phyloP scores from a whole-genome alignment of 495 filamentous ascomycete species.

The Aspergillus olivimuriae region DNA sequence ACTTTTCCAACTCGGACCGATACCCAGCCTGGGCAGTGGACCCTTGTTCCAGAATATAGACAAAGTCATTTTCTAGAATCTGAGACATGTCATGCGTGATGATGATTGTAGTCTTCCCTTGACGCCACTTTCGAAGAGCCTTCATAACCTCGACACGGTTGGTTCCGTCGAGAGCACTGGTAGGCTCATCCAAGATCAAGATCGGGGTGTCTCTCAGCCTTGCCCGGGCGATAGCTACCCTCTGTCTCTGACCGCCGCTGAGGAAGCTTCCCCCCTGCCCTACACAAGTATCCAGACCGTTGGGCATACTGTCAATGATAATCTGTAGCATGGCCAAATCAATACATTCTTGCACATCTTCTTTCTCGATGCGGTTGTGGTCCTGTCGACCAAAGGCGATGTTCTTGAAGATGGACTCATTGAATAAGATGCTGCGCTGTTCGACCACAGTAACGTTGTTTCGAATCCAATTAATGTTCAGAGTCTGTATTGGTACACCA shows the following conservation, averaged over 20 bases:
- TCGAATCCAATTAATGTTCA: slow-evolving; percentile 70
- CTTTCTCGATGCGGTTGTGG: slow-evolving; percentile 37
- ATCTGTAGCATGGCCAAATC: slow-evolving; percentile 63
- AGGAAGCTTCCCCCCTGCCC: slow-evolving; percentile 64
- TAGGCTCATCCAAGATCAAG: slow-evolving; percentile 80
- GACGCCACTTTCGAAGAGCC: slow-evolving; percentile 61
- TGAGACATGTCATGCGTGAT: slow-evolving; percentile 88
- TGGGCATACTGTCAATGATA: slow-evolving; percentile 64
- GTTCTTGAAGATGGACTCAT: slow-evolving; percentile 73
- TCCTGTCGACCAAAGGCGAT: slow-evolving; percentile 65
- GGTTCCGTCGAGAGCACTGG: slow-evolving; percentile 69
- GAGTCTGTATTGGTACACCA: slow-evolving; percentile 49
- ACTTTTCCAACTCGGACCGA: slow-evolving; percentile 36
- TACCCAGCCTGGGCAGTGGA: slow-evolving; percentile 63
- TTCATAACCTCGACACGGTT: slow-evolving; percentile 67
- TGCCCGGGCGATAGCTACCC: slow-evolving; percentile 71
- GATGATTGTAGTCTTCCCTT: slow-evolving; percentile 72
- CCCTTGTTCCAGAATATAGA: slow-evolving; percentile 75
- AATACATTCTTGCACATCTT: slow-evolving; percentile 49
- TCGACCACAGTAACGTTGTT: slow-evolving; percentile 77
- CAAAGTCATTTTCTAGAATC: slow-evolving; percentile 66
- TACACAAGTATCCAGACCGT: slow-evolving; percentile 67
- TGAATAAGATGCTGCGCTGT: slow-evolving; percentile 77
- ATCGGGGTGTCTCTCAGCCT: slow-evolving; percentile 74
- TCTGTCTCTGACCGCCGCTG: slow-evolving; percentile 80